Percentiles rank a stretch among this genome's conserved stretches.
These are phyloP conservation scores for Vishniacozyma victoriae DNA, from an alignment of 768 basidiomycete genomes.

Conservation along the genomic window DNA sequence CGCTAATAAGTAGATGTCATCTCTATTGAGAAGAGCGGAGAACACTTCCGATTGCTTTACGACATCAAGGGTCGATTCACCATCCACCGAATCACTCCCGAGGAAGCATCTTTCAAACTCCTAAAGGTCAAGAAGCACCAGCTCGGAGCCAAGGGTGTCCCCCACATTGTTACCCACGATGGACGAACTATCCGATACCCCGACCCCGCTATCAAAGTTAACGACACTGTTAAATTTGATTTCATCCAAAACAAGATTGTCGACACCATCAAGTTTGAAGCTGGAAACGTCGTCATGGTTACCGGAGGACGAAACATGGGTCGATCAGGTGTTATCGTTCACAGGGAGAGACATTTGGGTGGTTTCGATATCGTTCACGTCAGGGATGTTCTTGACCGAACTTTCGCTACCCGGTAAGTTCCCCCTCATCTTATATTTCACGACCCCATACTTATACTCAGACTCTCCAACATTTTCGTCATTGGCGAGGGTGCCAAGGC, in stretches of 20 bases:
- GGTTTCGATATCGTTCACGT: slow-evolving; percentile 99
- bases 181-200: slow-evolving; percentile 99
- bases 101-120: slow-evolving; percentile 96
- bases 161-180: slow-evolving; percentile 96
- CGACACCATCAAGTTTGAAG: slow-evolving; percentile 89
- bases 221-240: slow-evolving; percentile 97
- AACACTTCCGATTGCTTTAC: slow-evolving; percentile 98
- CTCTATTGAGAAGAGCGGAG: slow-evolving; percentile 94
- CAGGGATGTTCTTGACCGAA: slow-evolving; percentile 88
- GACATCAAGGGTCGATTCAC: slow-evolving; percentile 99
- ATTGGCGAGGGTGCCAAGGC: slow-evolving; percentile 93
- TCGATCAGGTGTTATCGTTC: slow-evolving; percentile 88
- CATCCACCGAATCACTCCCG: slow-evolving; percentile 96
- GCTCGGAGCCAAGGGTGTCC: slow-evolving; percentile 86
- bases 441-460: slow-evolving; percentile 38
- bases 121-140: slow-evolving; percentile 80
- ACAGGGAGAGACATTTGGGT: slow-evolving; percentile 94
- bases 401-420: slow-evolving; percentile 88
- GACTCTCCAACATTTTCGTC: slow-evolving; percentile 95
- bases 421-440: neutral
- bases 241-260: slow-evolving; percentile 87
- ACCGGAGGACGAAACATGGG: slow-evolving; percentile 99
- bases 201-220: slow-evolving; percentile 87
- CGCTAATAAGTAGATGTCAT: slow-evolving; percentile 65
- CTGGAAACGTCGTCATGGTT: slow-evolving; percentile 93